Conservation (phyloP, 176 grass and related monocot species). For the Aegilops umbellulata region DNA sequence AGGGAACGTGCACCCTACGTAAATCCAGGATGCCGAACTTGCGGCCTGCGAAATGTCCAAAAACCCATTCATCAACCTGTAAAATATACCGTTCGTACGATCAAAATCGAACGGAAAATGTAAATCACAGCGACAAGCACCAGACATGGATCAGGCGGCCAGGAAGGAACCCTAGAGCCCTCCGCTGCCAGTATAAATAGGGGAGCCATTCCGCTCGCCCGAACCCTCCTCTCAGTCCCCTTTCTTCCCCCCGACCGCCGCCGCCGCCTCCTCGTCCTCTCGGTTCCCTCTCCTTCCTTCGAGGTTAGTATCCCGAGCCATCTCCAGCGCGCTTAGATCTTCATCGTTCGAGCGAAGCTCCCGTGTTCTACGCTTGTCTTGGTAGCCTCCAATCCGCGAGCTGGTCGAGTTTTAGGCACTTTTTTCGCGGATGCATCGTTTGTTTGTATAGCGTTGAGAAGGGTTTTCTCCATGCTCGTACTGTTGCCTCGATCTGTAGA, state of each 20-base stretch:
- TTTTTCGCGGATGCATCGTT: background rate
- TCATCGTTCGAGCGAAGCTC: background rate
- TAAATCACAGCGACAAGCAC: background rate
- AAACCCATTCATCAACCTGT: background rate
- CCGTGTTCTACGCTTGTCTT: background rate
- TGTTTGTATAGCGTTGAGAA: background rate
- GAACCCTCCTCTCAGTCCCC: background rate
- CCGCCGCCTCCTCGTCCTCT: background rate
- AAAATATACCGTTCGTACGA: background rate
- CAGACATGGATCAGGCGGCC: background rate
- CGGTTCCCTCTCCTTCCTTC: background rate
- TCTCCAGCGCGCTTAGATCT: background rate
- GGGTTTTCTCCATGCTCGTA: background rate
- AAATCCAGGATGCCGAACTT: background rate
- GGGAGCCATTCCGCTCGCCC: background rate
- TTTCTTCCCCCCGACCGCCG: background rate
- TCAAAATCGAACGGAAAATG: background rate
- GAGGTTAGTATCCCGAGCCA: background rate
- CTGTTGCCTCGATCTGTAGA: background rate
- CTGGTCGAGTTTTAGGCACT: background rate
- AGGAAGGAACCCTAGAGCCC: slow-evolving; percentile 11
- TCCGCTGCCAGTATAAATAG: background rate
- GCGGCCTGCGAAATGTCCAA: background rate
- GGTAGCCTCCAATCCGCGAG: no score
- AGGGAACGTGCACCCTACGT: background rate